Evolutionary conservation across 2,329 filamentous ascomycete species (phyloP), one percentile per base, ranked within the genome.

Genomic region (Aspergillus pseudotamarii): DNA sequence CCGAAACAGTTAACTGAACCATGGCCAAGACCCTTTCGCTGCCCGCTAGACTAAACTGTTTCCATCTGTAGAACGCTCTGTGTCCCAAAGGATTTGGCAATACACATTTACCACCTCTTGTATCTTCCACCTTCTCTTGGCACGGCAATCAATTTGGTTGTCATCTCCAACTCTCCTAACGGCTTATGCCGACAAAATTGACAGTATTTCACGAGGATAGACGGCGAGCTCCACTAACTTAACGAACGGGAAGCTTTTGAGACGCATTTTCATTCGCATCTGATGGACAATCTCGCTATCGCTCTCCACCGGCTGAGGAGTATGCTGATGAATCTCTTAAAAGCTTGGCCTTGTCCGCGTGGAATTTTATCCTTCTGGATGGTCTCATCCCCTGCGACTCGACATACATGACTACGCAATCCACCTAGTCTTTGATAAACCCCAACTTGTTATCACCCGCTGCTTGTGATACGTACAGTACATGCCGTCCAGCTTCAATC

Each of bases 1-100:
- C 68, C 70, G 65, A 71, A 72, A 71, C 65, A 68, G 69, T 70
- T 64, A 67, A 69, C 65, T 61, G 68, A 64, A 64, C 67, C 69
- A 71, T 68, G 64, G 68, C 72, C 71, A 72, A 70, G 73, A 73
- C 69, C 69, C 67, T 72, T 70, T 70, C 38, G 45, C 57, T 59
- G 46, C 57, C 50, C 48, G 61, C 57, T 38, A 45, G 26, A 43
- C 50, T 57, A 58, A 57, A 48, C 41, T 54, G 38, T 45, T 63
- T 38, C 54, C 36, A 48, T 30, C 30, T 28, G 45, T 34, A 34
- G 21, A 14, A 59, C 55, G 48, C 58, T 54, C 51, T 55, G 51
- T 55, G 51, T 28, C 32, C 51, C 51, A 16, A 55, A 26, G 51
- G 51, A 55, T 38, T 55, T 55, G 51, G 51, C 51, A 55, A 55